Base-by-base conservation (phyloP, 345 rosid species). In the Noccaea caerulescens region DNA sequence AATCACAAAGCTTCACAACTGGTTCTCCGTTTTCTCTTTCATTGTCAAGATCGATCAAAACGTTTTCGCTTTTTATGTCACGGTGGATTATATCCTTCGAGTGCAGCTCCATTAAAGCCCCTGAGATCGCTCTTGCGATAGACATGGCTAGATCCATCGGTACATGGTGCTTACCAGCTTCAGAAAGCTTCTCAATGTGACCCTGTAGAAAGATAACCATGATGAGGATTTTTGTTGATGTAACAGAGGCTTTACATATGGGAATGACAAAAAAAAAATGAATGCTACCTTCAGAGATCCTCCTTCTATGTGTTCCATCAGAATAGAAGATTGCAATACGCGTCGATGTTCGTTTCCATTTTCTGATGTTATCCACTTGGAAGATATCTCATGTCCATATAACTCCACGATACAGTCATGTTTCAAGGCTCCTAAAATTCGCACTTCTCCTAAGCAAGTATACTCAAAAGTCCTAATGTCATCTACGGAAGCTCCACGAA, bases 31-130 rank as follows among this genome's bases (percentile, higher is more conserved):
- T 87, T 71, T 79, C 75, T 62, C 79, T 80, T 74, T 82, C 80
- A 20, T 41, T 46, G 63, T 88, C 89, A 50, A 91, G 70, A 84
- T 94, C 96, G 59, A 94, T 83, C 90, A 94, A 72, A 64, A 94
- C 75, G 39, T 94, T 94, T 78, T 92, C 98, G 75, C 99, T 94
- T 80, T 92, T 94, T 47, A 94, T 80, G 80, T 94, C 99, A 10
- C 98, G 97, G 77, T 94, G 99, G 71, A 94, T 90, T 37, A 94
- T 83, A 65, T 89, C 93, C 80, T 84, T 92, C 1, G 93, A 81
- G 67, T 94, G 98, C 66, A 94, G 80, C 86, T 89, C 96, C 61
- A 51, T 59, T 79, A 94, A 74, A 13, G 99, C 99, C 69, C 82
- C 80, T 4, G 91, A 93, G 59, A 94, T 80, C 79, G 84, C 93